These are phyloP conservation scores for Camelina hispida DNA, from an alignment of 345 rosid genomes.

Conservation along the genomic window DNA sequence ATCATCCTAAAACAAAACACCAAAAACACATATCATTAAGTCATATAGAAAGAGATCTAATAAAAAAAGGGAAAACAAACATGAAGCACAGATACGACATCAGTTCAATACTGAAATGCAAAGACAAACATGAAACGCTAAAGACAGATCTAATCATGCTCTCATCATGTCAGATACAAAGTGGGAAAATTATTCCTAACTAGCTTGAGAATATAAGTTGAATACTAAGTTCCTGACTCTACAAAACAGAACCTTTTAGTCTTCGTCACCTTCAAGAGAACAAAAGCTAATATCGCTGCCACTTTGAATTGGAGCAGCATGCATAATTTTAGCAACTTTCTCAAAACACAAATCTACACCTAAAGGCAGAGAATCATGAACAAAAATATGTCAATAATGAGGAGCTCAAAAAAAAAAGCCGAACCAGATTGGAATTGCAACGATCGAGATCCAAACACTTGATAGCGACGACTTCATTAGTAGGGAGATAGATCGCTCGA, in stretches of 20 bases:
- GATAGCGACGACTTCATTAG: constrained; percentile 82
- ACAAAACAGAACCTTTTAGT: background rate
- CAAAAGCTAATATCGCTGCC: too few species aligned
- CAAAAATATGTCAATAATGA: too few species aligned
- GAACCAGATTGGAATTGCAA: constrained; percentile 92
- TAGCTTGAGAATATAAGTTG: background rate
- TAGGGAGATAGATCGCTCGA: constrained; percentile 89
- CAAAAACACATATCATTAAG: background rate
- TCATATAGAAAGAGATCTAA: background rate
- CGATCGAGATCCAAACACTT: constrained; percentile 99
- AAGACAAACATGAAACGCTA: constrained; percentile 1
- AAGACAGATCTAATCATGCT: background rate
- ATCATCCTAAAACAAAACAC: constrained; percentile 64
- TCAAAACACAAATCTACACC: too few species aligned
- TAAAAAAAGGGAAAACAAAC: background rate
- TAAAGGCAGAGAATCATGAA: too few species aligned
- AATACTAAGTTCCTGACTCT: background rate
- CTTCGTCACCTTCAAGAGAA: too few species aligned
- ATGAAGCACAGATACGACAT: constrained; percentile 5
- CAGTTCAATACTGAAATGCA: background rate
- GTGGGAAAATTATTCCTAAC: background rate
- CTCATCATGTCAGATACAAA: background rate
- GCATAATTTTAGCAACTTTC: too few species aligned
- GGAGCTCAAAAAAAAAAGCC: background rate
- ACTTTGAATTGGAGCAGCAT: too few species aligned